These are phyloP conservation scores for Podaxis sp. DNA, from an alignment of 768 basidiomycete genomes.

Conservation along the genomic window DNA sequence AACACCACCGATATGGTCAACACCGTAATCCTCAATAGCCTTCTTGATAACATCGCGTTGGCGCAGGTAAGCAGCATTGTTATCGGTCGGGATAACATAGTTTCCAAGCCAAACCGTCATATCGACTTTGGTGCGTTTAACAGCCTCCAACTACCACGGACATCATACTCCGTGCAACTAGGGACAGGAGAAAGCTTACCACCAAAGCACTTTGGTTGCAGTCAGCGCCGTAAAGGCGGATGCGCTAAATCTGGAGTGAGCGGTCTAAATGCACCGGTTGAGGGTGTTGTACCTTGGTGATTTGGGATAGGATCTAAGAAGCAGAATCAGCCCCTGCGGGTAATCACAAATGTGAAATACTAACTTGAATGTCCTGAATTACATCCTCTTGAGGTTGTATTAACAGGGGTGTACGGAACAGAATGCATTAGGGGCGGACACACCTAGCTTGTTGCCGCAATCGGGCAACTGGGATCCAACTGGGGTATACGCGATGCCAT, in stretches of 20 bases:
- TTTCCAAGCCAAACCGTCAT: constrained; percentile 79
- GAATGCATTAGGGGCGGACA: constrained; percentile 17
- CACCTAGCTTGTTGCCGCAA: constrained; percentile 57
- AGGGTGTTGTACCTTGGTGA: constrained; percentile 57
- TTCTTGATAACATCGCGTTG: constrained; percentile 68
- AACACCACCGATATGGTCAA: constrained; percentile 71
- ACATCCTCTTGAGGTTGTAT: constrained; percentile 43
- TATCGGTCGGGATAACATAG: constrained; percentile 63
- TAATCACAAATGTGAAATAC: background rate
- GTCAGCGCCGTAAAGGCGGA: constrained; percentile 86
- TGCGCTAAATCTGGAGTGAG: constrained; percentile 38
- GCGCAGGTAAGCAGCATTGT: constrained; percentile 64
- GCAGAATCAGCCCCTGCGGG: background rate
- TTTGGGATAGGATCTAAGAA: constrained; percentile 73
- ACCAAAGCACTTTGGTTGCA: constrained; percentile 82
- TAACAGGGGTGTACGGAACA: background rate
- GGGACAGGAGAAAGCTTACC: constrained; percentile 34
- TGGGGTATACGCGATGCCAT: constrained; percentile 88
- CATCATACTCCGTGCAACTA: background rate
- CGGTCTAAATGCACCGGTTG: background rate
- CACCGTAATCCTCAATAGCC: constrained; percentile 78
- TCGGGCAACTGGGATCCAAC: constrained; percentile 66
- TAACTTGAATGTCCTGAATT: constrained; percentile 71
- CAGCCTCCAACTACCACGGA: constrained; percentile 69
- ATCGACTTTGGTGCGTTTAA: constrained; percentile 85